Evolutionary conservation across 2,329 filamentous ascomycete genomes (phyloP), one percentile per base, ranked within the genome.

Genomic region (Passalora sequoiae): DNA sequence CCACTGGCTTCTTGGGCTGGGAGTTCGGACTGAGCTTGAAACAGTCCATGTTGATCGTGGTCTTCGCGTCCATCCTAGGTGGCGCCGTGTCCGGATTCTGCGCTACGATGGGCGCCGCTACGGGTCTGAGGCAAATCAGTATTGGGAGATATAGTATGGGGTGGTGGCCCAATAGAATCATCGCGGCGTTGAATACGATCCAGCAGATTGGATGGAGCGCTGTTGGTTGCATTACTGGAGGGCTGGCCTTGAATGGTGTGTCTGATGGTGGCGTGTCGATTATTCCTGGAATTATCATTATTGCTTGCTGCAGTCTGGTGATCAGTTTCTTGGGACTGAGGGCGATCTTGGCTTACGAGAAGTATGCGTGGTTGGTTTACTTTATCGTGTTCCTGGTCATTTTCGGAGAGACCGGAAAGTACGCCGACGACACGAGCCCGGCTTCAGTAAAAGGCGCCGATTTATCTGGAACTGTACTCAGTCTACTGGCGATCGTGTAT

Each of bases 141-240:
- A 64, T 69, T 21, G 65, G 67, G 37, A 61, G 70, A 38, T 72
- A 70, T 51, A 69, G 68, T n/a, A 71, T 74, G 45, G 71, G 71
- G n/a, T 73, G 70, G 65, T 74, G 65, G 47, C 70, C 70, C 12
- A 70, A 70, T 40, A 73, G 73, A 50, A 57, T 74, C 42, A 66
- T 70, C 42, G 70, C 69, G 4, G 56, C 67, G 2, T 65, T 74
- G 32, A 74, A 74, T 36, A 67, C 69, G 20, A 60, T 74, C 21
- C 65, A 71, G 36, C 69, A 72, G 49, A 61, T 70, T 19, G 68
- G 68, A 3, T 71, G 64, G 63, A 62, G 60, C 17, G 62, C 65
- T 6, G 66, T 68, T 8, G 66, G 65, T 4, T 69, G 65, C 38
- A 68, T 71, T 35, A 68, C 67, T 9, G 67, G 66, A 27, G 68